A percentile compares a stretch with the other conserved stretches of the same genome.
Evolutionary conservation across 306 rosid species (phyloP).

Genomic region (Malus fusca): DNA sequence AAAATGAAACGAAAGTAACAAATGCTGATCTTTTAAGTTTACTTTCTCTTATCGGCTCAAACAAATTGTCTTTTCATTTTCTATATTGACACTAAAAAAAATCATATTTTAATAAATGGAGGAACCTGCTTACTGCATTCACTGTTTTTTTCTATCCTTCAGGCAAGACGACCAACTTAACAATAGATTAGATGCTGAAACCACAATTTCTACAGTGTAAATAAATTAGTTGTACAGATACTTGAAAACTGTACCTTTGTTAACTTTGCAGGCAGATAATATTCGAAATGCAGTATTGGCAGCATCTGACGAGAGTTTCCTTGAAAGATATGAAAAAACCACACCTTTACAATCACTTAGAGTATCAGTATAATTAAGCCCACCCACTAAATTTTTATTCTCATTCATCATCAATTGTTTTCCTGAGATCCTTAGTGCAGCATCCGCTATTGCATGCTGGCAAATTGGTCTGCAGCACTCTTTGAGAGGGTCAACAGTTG

Average conservation of each 20-base stretch:
- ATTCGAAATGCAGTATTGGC: constrained; percentile 72
- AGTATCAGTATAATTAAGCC: constrained; percentile 48
- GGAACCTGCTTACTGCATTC: neutral
- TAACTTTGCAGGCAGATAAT: constrained; percentile 92
- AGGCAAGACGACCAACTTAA: neutral
- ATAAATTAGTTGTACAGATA: neutral
- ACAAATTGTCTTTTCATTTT: neutral
- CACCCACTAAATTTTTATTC: constrained; percentile 45
- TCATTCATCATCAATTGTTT: constrained; percentile 43
- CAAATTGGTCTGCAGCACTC: constrained; percentile 96
- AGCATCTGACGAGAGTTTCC: constrained; percentile 49
- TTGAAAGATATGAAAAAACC: constrained; percentile 84
- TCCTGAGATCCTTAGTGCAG: constrained; percentile 79
- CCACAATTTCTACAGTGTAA: neutral
- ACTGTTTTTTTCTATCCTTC: neutral
- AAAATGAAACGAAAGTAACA: neutral
- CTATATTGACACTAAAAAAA: neutral
- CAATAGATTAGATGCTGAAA: neutral
- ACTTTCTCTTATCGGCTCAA: neutral
- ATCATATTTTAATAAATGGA: neutral
- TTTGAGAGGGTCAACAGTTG: constrained; percentile 82
- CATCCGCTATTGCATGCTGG: constrained; percentile 88
- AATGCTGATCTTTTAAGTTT: too few species aligned
- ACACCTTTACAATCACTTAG: constrained; percentile 86
- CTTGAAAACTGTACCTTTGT: constrained; percentile 56